Evolutionary conservation across 1,284 basidiomycete genomes (phyloP).

Genomic region (Melanopsichium pennsylvanicum): DNA sequence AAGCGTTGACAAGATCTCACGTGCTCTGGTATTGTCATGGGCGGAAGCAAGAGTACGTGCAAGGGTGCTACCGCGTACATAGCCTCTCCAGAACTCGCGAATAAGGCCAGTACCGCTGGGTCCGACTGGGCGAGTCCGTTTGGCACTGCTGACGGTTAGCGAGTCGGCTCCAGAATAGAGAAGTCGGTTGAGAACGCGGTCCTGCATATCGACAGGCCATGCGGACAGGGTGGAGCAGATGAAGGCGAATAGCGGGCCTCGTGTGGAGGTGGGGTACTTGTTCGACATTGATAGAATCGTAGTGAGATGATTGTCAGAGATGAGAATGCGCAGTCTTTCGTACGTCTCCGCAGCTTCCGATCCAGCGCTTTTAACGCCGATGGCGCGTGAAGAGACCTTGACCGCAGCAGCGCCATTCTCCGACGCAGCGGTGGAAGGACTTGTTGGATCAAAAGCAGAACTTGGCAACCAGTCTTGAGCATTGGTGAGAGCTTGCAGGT

Average conservation of each 20-base stretch:
- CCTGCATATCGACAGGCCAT: constrained; percentile 50
- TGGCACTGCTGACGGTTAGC: background rate
- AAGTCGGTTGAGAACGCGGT: constrained; percentile 42
- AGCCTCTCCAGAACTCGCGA: constrained; percentile 63
- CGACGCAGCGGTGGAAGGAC: too few species aligned
- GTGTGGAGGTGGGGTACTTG: constrained; percentile 48
- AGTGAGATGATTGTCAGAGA: constrained; percentile 51
- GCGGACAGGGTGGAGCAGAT: constrained; percentile 49
- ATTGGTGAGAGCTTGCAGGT: constrained; percentile 52
- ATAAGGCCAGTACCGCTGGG: constrained; percentile 46
- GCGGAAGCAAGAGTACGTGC: constrained; percentile 44
- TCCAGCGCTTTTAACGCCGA: background rate
- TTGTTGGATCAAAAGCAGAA: constrained; percentile 13
- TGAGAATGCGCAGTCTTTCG: constrained; percentile 40
- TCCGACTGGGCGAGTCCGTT: constrained; percentile 11
- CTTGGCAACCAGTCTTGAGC: constrained; percentile 50
- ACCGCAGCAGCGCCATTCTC: too few species aligned
- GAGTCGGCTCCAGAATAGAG: constrained; percentile 24
- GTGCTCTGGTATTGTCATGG: constrained; percentile 17
- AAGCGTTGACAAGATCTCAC: constrained; percentile 29
- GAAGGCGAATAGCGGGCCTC: constrained; percentile 55
- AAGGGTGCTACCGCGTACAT: constrained; percentile 49
- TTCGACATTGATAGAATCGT: constrained; percentile 50
- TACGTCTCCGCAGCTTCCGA: constrained; percentile 34
- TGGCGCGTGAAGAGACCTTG: too few species aligned